Percentiles rank a stretch among this genome's conserved stretches.
These are phyloP conservation scores for Penicillium atrosanguineum DNA, from an alignment of 495 filamentous ascomycete species.

Conservation along the genomic window DNA sequence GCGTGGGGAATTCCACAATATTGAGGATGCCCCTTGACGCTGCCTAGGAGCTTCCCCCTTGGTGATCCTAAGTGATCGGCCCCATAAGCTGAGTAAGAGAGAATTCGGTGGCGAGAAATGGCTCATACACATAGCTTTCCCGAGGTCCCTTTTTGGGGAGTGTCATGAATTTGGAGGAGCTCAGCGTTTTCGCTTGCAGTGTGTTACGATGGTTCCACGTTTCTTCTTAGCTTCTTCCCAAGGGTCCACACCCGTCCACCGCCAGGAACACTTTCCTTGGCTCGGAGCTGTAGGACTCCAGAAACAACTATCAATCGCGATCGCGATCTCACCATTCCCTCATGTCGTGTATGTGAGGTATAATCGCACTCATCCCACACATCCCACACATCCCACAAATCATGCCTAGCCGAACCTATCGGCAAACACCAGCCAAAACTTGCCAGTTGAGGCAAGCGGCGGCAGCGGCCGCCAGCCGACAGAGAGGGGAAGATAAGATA, in stretches of 20 bases:
- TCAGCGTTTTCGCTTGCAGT: background rate
- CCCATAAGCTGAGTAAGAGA: background rate
- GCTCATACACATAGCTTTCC: background rate
- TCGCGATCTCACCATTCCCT: background rate
- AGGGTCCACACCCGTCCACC: constrained; percentile 7
- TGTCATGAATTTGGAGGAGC: background rate
- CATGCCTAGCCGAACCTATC: constrained; percentile 12
- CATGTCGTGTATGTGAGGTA: background rate
- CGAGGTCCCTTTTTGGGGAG: background rate
- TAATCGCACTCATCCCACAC: background rate
- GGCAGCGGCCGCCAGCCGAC: constrained; percentile 11
- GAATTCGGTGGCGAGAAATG: background rate
- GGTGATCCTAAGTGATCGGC: constrained; percentile 6
- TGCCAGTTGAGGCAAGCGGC: constrained; percentile 13
- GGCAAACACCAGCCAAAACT: constrained; percentile 9
- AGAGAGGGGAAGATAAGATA: constrained; percentile 9
- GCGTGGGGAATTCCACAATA: constrained; percentile 7
- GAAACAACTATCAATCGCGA: background rate
- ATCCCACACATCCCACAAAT: background rate
- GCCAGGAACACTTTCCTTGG: constrained; percentile 4
- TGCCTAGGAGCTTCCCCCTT: constrained; percentile 1
- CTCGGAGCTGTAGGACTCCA: background rate
- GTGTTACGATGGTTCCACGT: constrained; percentile 3
- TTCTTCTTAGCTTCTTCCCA: constrained; percentile 8
- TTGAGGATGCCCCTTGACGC: constrained; percentile 1